Percentiles rank a stretch among this genome's conserved stretches.
These are phyloP conservation scores for Arthrobotrys entomopaga DNA, from an alignment of 2,329 filamentous ascomycete genomes.

Conservation along the genomic window DNA sequence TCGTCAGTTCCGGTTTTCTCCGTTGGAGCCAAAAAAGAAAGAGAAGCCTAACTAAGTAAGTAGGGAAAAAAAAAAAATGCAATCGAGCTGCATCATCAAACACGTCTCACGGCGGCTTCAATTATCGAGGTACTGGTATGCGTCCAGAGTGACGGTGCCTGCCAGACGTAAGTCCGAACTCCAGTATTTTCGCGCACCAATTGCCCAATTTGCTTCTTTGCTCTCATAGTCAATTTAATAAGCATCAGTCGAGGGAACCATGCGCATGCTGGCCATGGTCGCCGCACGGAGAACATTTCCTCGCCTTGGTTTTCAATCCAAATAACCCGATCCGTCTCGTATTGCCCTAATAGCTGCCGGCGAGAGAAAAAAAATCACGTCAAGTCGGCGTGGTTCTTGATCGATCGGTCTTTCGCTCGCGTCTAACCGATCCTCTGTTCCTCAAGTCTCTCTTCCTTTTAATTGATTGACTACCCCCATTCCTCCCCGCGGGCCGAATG, in stretches of 20 bases:
- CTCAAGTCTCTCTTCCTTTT: too few relatives aligned
- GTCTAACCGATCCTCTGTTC: slow-evolving; percentile 24
- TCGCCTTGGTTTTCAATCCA: slow-evolving; percentile 3
- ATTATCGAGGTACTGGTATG: slow-evolving; percentile 12
- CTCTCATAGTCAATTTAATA: not conserved
- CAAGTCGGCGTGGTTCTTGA: slow-evolving; percentile 51
- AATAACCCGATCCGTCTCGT: too few relatives aligned
- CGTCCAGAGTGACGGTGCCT: slow-evolving; percentile 24
- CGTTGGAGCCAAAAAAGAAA: slow-evolving; percentile 14
- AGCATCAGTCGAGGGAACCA: too few relatives aligned
- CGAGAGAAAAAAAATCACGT: slow-evolving; percentile 39
- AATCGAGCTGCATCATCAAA: slow-evolving; percentile 24
- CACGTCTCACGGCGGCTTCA: slow-evolving; percentile 37
- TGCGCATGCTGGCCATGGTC: slow-evolving; percentile 25
- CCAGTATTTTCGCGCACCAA: slow-evolving; percentile 31
- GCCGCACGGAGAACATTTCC: slow-evolving; percentile 42
- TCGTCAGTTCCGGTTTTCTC: slow-evolving; percentile 38
- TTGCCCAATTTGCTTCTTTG: slow-evolving; percentile 31
- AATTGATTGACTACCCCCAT: too few relatives aligned
- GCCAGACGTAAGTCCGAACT: slow-evolving; percentile 37
- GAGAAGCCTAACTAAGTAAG: not conserved
- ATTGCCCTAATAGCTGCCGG: not conserved
- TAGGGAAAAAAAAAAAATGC: slow-evolving; percentile 33
- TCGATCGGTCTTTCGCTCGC: slow-evolving; percentile 16
- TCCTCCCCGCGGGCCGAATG: slow-evolving; percentile 46